Evolutionary conservation across 345 rosid genomes (phyloP).

Genomic region (Boechera divaricarpa): DNA sequence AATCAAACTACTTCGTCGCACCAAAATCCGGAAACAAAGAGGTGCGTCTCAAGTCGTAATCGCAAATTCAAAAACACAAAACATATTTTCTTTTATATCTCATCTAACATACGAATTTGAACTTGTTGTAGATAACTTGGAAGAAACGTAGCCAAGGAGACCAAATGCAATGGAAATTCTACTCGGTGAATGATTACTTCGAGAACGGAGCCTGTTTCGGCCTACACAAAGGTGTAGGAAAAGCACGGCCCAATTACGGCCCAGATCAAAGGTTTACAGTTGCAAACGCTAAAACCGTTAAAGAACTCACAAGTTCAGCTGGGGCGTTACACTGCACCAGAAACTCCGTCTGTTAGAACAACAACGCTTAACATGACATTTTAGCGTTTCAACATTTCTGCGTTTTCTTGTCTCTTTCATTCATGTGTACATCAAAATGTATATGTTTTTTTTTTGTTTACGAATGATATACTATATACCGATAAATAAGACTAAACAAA

Average conservation of each 20-base stretch:
- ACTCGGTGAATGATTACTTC: constrained; percentile 59
- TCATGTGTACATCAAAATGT: neutral
- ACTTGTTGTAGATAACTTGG: constrained; percentile 57
- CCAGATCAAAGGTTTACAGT: constrained; percentile 54
- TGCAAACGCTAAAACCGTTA: constrained; percentile 50
- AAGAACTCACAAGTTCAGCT: constrained; percentile 54
- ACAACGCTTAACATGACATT: constrained; percentile 17
- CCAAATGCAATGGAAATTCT: constrained; percentile 59
- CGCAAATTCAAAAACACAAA: neutral
- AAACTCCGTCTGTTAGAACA: constrained; percentile 44
- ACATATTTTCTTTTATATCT: neutral
- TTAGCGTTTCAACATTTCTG: constrained; percentile 5
- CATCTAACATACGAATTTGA: constrained; percentile 6
- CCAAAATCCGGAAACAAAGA: constrained; percentile 56
- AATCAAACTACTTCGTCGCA: constrained; percentile 73
- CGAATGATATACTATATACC: constrained; percentile 13
- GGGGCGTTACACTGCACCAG: constrained; percentile 58
- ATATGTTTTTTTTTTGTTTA: constrained; percentile 5
- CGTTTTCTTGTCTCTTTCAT: constrained; percentile 12
- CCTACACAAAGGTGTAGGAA: constrained; percentile 49
- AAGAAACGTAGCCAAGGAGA: constrained; percentile 45
- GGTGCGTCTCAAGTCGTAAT: constrained; percentile 39
- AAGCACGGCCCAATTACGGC: constrained; percentile 56
- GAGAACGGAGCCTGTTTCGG: constrained; percentile 68
- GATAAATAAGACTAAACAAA: neutral